Conservation (phyloP, 805 yeast species). For the Wickerhamomyces rabaulensis region DNA sequence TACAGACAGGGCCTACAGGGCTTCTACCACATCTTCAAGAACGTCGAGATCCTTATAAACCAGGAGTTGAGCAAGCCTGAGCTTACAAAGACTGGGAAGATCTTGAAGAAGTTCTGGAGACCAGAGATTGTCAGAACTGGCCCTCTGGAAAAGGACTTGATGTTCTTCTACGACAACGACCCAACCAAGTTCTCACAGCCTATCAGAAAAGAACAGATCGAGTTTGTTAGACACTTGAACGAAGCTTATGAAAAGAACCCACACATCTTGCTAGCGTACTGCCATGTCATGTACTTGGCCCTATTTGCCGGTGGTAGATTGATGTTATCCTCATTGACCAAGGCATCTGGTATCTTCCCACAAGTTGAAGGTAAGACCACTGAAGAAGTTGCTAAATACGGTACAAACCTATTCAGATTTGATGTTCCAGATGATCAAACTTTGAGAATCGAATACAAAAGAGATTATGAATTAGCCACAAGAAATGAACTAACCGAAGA, state of each 20-base stretch:
- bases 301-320: conserved; percentile 83
- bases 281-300: conserved; percentile 82
- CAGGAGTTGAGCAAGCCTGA: conserved; percentile 37
- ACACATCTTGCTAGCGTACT: conserved; percentile 66
- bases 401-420: conserved; percentile 68
- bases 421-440: conserved; percentile 63
- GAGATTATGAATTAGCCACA: conserved; percentile 73
- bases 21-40: conserved; percentile 61
- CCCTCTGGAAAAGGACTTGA: conserved; percentile 53
- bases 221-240: conserved; percentile 55
- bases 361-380: conserved; percentile 61
- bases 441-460: conserved; percentile 61
- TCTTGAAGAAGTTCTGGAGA: conserved; percentile 58
- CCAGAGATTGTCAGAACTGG: conserved; percentile 59
- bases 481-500: conserved; percentile 63
- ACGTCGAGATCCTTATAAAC: conserved; percentile 52
- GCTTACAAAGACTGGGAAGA: conserved; percentile 25
- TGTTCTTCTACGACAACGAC: conserved; percentile 58
- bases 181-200: conserved; percentile 53
- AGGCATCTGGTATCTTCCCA: conserved; percentile 71
- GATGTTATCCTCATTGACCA: conserved; percentile 59
- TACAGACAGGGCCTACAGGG: conserved; percentile 78
- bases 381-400: conserved; percentile 54
- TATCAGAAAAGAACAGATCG: conserved; percentile 55
- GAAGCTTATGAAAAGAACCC: conserved; percentile 56